Base-by-base conservation (phyloP, 352 stramenopile genomes). In the Phytophthora pluvialis region DNA sequence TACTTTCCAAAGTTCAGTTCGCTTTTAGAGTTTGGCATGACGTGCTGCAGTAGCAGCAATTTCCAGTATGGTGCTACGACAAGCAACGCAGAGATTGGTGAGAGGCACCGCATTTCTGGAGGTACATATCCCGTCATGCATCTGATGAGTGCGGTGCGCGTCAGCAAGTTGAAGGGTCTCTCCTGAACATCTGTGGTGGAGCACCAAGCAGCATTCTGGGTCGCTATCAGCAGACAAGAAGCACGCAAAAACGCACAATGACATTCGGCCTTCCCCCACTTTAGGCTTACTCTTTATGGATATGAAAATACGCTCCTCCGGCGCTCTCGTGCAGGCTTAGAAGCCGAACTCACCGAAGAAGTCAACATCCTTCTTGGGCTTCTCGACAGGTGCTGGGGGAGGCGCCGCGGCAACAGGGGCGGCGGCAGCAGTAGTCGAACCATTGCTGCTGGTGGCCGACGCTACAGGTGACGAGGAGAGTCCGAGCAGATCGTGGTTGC, bases 271-370 rank as follows among this genome's bases (percentile, higher is more conserved):
- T 40, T 21, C 44, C 42, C 46, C 40, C 31, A 52, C 28, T 51
- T 18, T 29, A 33, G 61, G 62, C 42, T 67, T 73, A 58, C 50
- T 68, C 49, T 64, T 74, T 68, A 60, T 67, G 50, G 26, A 69
- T 50, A 62, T 57, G 61, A 32, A 67, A 49, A 52, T 38, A 62
- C 25, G 45, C 21, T 21, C 21, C 21, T 2, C 21, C 21, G 31
- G 25, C 15, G 32, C 51, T 28, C 39, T 21, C 42, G 12, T 35
- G n/a, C 21, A n/a, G 9, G 33, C 38, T 77, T 81, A 94, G 52
- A 91, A 89, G 8, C 85, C 85, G 56, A 92, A 94, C 69, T 94
- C 85, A 10, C 81, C 81, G 49, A 94, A 94, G 62, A 94, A 94
- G 60, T 94, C 85, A 18, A 94, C 85, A 48, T 94, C 80, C 62